Base-by-base conservation (phyloP, 257 asterid species). In the Plantago elongata region DNA sequence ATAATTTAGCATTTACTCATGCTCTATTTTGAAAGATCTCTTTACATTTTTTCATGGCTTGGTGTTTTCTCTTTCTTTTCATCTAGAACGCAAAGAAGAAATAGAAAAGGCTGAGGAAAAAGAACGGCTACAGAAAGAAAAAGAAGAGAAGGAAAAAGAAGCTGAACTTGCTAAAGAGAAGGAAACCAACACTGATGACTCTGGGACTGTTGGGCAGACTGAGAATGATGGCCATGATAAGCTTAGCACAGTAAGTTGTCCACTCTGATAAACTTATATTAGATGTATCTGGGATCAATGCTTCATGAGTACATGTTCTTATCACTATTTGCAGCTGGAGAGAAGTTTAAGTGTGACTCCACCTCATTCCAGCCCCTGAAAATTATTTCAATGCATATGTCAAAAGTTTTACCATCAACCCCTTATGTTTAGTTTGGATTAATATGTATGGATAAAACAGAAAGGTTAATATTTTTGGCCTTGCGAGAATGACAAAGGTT, bases 81-180 rank as follows among this genome's bases (percentile, higher is more conserved):
- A 34, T 77, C 40, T 77, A 91, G 98, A 78, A 51, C 85, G 72
- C 72, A 91, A 91, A 84, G 97, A 88, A 75, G 87, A 74, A 77
- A 88, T 91, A 62, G 98, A 91, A 56, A 83, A 75, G 78, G 95
- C 92, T 37, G 98, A 91, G 82, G 98, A 88, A 72, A 83, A 86
- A 65, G 95, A 92, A 51, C 79, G 95, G 64, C 71, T 81, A 61
- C 81, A 77, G 79, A 91, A 76, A 71, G 98, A 84, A 74, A 88
- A 88, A 61, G 98, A 88, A 77, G 90, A 83, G 73, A 80, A 77
- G 70, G 87, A 74, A 62, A 77, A 75, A 71, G 85, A 87, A 75
- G 81, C 85, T 51, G 79, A 85, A 70, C 82, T 74, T 67, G 76
- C 83, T 66, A 71, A 72, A 59, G 64, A 47, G 69, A 74, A 83